Conservation (phyloP, 768 basidiomycete genomes). For the Suillus occidentalis region DNA sequence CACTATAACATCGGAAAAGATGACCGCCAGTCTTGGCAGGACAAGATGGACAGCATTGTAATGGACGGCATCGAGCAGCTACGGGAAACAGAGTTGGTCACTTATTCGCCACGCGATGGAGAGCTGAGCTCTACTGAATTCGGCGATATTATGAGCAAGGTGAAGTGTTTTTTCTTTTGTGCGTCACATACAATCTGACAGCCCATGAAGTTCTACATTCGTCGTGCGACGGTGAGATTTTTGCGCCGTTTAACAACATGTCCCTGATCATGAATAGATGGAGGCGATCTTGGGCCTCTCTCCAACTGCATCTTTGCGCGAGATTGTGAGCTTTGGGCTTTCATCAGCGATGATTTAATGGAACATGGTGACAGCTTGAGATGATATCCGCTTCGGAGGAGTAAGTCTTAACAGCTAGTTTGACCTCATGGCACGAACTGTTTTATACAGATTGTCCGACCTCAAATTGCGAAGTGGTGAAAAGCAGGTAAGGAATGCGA, state of each 20-base stretch:
- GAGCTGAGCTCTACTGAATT: slow-evolving; percentile 66
- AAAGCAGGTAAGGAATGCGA: slow-evolving; percentile 50
- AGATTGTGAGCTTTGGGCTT: slow-evolving; percentile 53
- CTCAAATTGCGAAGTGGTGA: slow-evolving; percentile 74
- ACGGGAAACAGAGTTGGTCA: slow-evolving; percentile 59
- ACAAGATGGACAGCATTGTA: slow-evolving; percentile 73
- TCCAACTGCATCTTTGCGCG: slow-evolving; percentile 53
- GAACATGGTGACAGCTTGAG: slow-evolving; percentile 51
- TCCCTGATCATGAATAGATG: slow-evolving; percentile 51
- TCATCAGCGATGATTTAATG: slow-evolving; percentile 3
- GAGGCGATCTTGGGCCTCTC: slow-evolving; percentile 59
- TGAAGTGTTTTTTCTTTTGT: slow-evolving; percentile 23
- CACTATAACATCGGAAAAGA: slow-evolving; percentile 69
- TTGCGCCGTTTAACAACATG: not conserved
- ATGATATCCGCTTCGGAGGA: slow-evolving; percentile 65
- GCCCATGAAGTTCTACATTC: slow-evolving; percentile 64
- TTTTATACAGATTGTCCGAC: slow-evolving; percentile 55
- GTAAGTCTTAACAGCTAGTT: slow-evolving; percentile 35
- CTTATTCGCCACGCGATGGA: slow-evolving; percentile 40
- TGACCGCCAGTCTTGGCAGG: slow-evolving; percentile 63
- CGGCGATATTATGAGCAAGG: slow-evolving; percentile 89
- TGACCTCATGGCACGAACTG: slow-evolving; percentile 5
- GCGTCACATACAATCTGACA: slow-evolving; percentile 8
- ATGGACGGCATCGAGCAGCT: slow-evolving; percentile 61
- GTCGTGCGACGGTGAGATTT: slow-evolving; percentile 58